Conservation (phyloP, 1,284 basidiomycete genomes). For the Naganishia sp. region DNA sequence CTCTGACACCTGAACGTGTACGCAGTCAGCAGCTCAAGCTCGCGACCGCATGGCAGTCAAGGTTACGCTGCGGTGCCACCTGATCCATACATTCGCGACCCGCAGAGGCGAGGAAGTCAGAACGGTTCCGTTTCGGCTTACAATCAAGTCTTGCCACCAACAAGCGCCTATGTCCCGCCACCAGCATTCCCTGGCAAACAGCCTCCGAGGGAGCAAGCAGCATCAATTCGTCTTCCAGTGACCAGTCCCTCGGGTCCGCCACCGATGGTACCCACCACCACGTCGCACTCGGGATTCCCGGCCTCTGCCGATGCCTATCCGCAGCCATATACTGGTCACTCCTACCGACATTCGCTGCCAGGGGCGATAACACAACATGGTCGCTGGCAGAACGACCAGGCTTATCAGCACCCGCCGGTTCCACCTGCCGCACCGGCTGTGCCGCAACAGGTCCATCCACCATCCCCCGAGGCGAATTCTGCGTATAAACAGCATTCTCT, state of each 20-base stretch:
- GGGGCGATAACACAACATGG: constrained; percentile 30
- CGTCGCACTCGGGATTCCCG: neutral
- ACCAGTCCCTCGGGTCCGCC: no score
- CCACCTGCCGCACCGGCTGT: neutral
- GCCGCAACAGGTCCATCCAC: neutral
- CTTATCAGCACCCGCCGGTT: neutral
- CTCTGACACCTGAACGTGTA: no score
- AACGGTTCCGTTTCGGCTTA: neutral
- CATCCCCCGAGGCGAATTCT: neutral
- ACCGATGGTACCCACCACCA: neutral
- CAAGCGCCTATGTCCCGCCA: constrained; percentile 15
- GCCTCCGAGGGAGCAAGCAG: neutral
- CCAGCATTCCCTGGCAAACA: constrained; percentile 14
- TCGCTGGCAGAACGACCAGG: constrained; percentile 24
- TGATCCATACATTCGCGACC: neutral
- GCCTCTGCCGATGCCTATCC: neutral
- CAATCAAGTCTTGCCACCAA: neutral
- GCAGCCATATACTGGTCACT: constrained; percentile 1
- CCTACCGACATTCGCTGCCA: constrained; percentile 25
- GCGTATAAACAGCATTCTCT: neutral
- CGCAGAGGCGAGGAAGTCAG: constrained; percentile 13
- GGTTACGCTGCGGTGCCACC: neutral
- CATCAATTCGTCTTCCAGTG: neutral
- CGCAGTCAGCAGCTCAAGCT: constrained; percentile 3
- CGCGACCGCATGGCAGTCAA: neutral